Percentiles rank a stretch among this genome's conserved stretches.
phyloP scores from a whole-genome alignment of 495 filamentous ascomycete genomes.

The Aspergillus ostianus region DNA sequence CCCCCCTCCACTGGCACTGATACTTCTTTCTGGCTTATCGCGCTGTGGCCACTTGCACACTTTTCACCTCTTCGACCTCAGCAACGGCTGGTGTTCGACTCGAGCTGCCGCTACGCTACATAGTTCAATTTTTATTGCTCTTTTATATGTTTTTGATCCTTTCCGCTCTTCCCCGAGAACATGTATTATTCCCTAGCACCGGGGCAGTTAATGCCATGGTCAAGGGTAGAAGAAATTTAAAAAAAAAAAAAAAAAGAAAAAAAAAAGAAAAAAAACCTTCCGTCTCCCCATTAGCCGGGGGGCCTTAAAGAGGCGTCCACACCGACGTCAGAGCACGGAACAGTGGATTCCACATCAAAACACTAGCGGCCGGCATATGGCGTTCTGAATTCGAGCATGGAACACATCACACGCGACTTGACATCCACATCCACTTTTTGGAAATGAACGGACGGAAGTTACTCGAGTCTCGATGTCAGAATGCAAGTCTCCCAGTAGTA shows the following conservation, averaged over 20 bases:
- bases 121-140: background rate
- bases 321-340: constrained; percentile 34
- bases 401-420: constrained; percentile 27
- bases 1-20: background rate
- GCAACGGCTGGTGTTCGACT: background rate
- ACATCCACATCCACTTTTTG: background rate
- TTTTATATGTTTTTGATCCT: background rate
- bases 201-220: too few species aligned
- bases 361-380: constrained; percentile 1
- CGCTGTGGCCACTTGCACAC: background rate
- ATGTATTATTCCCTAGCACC: background rate
- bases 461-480: too few species aligned
- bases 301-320: constrained; percentile 14
- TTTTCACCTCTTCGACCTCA: background rate
- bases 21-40: background rate
- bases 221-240: background rate
- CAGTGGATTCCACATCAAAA: constrained; percentile 17
- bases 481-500: too few species aligned
- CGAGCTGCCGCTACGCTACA: background rate
- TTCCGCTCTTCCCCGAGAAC: background rate
- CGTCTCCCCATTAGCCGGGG: background rate
- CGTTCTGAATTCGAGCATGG: constrained; percentile 10
- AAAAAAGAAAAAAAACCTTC: background rate
- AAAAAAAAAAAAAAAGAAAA: background rate
- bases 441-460: background rate